These are phyloP conservation scores for Rhododendron molle DNA, from an alignment of 148 eudicot genomes.

Conservation along the genomic window DNA sequence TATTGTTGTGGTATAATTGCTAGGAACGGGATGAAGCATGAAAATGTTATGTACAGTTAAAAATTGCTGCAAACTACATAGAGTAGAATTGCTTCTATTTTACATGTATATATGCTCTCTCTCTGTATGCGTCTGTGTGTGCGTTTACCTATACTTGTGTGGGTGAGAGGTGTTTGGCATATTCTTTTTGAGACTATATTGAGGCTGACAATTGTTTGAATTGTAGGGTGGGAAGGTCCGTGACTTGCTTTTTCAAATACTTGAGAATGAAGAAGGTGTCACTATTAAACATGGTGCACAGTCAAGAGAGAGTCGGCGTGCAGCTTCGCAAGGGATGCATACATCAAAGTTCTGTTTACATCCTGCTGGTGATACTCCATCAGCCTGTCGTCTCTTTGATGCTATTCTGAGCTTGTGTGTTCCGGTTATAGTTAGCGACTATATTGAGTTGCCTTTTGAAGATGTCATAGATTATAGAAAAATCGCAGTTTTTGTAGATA, in stretches of 20 bases:
- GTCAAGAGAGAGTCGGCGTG: conserved; percentile 92
- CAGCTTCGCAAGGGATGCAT: conserved; percentile 96
- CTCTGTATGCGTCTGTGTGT: neutral
- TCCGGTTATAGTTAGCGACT: conserved; percentile 87
- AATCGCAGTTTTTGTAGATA: conserved; percentile 79
- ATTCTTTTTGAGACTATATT: neutral
- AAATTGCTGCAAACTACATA: neutral
- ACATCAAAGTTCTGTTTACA: conserved; percentile 93
- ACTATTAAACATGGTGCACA: conserved; percentile 92
- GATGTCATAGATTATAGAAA: conserved; percentile 89
- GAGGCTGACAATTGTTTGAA: neutral
- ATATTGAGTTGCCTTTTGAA: conserved; percentile 93
- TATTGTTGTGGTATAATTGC: neutral
- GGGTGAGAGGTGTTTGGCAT: neutral
- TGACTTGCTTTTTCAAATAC: conserved; percentile 81
- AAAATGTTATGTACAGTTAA: neutral
- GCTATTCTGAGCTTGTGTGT: conserved; percentile 96
- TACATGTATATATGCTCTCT: neutral
- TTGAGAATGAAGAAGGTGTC: conserved; percentile 78
- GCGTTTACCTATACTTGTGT: neutral
- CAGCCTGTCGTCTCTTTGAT: conserved; percentile 98
- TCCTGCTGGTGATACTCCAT: conserved; percentile 99
- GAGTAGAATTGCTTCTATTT: neutral
- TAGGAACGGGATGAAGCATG: neutral
- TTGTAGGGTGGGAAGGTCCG: conserved; percentile 96